Evolutionary conservation across 495 filamentous ascomycete genomes (phyloP).

Genomic region (Elasticomyces elasticus): DNA sequence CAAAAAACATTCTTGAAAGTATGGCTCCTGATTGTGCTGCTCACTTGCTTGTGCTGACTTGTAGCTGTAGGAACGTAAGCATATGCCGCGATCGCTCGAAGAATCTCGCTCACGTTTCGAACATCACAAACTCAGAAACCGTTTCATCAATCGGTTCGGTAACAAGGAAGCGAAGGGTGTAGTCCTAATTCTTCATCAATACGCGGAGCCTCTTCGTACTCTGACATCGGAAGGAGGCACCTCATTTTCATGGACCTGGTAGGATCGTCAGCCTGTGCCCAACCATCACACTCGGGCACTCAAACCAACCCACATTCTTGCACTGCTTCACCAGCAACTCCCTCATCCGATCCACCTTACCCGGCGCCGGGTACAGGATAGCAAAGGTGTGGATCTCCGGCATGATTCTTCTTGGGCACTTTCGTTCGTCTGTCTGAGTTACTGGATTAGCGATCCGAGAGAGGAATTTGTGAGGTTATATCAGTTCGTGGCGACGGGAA

Average conservation of each 20-base stretch:
- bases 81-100: not conserved
- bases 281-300: not conserved
- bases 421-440: no score
- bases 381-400: not conserved
- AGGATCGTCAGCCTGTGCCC: not conserved
- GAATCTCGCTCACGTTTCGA: conserved; percentile 9
- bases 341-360: not conserved
- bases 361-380: not conserved
- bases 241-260: not conserved
- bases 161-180: conserved; percentile 6
- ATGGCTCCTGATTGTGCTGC: not conserved
- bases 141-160: conserved; percentile 15
- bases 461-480: no score
- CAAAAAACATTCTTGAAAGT: conserved; percentile 4
- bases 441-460: no score
- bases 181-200: not conserved
- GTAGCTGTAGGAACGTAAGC: conserved; percentile 2
- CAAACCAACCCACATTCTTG: not conserved
- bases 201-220: not conserved
- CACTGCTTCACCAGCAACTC: not conserved
- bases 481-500: no score
- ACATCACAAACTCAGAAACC: conserved; percentile 21
- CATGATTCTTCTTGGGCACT: not conserved
- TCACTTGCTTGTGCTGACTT: not conserved
- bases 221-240: not conserved